Percentiles rank a stretch among this genome's conserved stretches.
Evolutionary conservation across 129 eudicot species (phyloP).

Genomic region (Oenanthe sinensis): DNA sequence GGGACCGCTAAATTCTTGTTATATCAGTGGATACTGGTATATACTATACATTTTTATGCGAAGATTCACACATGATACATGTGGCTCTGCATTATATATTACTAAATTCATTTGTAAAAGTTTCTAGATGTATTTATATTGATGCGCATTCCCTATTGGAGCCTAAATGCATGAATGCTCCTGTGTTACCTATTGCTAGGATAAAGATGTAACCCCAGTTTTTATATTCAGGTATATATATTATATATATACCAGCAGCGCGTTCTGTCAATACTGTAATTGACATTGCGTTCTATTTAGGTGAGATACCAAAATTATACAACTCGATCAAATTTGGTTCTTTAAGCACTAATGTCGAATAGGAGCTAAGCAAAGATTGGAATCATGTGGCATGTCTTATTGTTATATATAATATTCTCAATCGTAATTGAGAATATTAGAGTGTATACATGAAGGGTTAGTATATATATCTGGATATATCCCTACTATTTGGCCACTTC

Average conservation of each 20-base stretch:
- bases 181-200: too few relatives aligned
- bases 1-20: not conserved
- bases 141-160: not conserved
- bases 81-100: not conserved
- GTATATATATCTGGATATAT: too few relatives aligned
- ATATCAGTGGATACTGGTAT: not conserved
- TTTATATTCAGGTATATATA: too few relatives aligned
- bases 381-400: not conserved
- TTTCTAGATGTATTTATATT: not conserved
- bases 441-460: too few relatives aligned
- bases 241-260: too few relatives aligned
- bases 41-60: not conserved
- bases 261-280: not conserved
- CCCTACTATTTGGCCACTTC: not conserved
- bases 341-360: not conserved
- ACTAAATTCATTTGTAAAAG: not conserved
- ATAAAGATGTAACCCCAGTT: too few relatives aligned
- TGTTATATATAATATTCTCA: not conserved
- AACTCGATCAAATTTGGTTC: not conserved
- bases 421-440: too few relatives aligned
- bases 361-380: not conserved
- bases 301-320: not conserved
- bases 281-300: not conserved
- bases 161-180: not conserved
- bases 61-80: not conserved